phyloP scores from a whole-genome alignment of 2,329 filamentous ascomycete genomes.

The Didymella glomerata region DNA sequence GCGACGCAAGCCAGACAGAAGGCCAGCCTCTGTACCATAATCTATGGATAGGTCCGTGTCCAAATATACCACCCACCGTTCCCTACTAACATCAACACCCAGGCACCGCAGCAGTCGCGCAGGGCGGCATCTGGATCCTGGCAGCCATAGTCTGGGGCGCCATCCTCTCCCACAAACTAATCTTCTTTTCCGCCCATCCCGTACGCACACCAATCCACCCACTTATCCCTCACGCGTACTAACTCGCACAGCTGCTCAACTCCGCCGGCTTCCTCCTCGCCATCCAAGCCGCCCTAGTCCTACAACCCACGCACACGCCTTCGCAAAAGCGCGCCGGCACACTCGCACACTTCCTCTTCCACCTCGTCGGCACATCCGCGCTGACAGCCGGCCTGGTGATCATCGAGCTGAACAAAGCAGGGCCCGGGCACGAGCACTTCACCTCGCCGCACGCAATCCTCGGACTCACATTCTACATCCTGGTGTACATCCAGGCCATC shows the following conservation, averaged over 20 bases:
- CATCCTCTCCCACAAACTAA: constrained; percentile 74
- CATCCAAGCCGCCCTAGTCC: constrained; percentile 79
- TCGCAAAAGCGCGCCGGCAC: constrained; percentile 74
- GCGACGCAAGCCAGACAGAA: constrained; percentile 76
- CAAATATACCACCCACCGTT: background rate
- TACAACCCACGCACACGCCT: constrained; percentile 85
- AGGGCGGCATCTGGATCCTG: constrained; percentile 79
- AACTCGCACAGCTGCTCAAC: constrained; percentile 58
- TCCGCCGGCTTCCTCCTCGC: constrained; percentile 75
- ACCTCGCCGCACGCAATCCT: constrained; percentile 82
- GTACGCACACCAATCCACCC: constrained; percentile 60
- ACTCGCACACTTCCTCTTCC: constrained; percentile 73
- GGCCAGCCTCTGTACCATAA: constrained; percentile 73
- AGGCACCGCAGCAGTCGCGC: constrained; percentile 85
- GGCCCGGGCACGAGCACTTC: constrained; percentile 74
- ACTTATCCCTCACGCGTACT: constrained; percentile 1
- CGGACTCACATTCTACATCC: constrained; percentile 76
- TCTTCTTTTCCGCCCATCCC: constrained; percentile 89
- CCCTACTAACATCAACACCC: constrained; percentile 22
- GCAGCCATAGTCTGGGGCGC: constrained; percentile 78
- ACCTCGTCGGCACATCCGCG: constrained; percentile 68
- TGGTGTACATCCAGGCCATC: constrained; percentile 75
- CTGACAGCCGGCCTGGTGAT: constrained; percentile 72
- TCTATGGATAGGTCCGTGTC: constrained; percentile 72
- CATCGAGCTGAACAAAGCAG: constrained; percentile 86